phyloP scores from a whole-genome alignment of 257 asterid species.

The Petunia axillaris region DNA sequence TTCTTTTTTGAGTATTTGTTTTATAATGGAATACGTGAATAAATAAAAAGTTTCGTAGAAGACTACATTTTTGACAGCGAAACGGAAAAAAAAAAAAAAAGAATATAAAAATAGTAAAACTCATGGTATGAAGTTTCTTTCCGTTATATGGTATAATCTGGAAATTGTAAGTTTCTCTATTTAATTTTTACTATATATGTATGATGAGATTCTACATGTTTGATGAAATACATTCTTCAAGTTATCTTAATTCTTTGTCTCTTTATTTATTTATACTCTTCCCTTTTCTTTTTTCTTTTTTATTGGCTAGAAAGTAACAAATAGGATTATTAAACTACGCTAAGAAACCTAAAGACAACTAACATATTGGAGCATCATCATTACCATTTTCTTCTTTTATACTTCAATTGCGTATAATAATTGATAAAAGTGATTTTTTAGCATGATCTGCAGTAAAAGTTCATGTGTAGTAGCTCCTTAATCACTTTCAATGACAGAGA shows the following conservation, averaged over 20 bases:
- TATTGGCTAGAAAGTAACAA: neutral
- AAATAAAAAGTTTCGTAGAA: neutral
- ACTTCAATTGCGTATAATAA: neutral
- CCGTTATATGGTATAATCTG: no score
- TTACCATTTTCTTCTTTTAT: conserved; percentile 20
- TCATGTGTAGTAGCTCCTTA: neutral
- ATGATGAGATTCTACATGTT: neutral
- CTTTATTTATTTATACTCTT: neutral
- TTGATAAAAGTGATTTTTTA: conserved; percentile 15
- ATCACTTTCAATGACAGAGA: neutral
- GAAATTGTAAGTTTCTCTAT: neutral
- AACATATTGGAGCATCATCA: conserved; percentile 23
- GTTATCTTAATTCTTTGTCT: neutral
- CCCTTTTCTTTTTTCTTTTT: neutral
- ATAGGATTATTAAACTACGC: conserved; percentile 22
- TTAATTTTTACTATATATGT: neutral
- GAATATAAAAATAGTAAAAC: neutral
- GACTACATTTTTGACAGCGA: neutral
- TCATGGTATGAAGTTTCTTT: neutral
- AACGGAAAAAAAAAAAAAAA: neutral
- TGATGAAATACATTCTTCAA: conserved; percentile 15
- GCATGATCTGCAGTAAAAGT: neutral
- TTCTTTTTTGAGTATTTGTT: neutral
- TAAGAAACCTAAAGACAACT: conserved; percentile 23
- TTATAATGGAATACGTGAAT: neutral